These are phyloP conservation scores for Abrus pulchellus DNA, from an alignment of 306 rosid genomes.

Conservation along the genomic window DNA sequence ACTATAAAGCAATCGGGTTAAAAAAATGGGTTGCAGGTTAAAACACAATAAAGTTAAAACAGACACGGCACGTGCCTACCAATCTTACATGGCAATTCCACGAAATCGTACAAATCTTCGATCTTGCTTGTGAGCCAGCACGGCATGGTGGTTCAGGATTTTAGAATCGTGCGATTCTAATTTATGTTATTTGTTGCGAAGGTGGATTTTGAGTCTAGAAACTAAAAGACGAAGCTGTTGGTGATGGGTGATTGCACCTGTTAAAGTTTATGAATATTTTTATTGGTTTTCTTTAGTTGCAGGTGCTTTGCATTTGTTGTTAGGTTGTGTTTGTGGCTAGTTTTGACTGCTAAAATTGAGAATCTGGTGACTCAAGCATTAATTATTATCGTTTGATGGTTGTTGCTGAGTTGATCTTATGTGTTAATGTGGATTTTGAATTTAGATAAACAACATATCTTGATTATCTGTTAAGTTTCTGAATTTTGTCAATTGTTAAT, in stretches of 20 bases:
- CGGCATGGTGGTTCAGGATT: too few species aligned
- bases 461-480: not conserved
- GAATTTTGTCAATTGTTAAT: slow-evolving; percentile 7
- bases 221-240: slow-evolving; percentile 26
- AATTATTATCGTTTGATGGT: not conserved
- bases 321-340: not conserved
- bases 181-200: not conserved
- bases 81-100: too few species aligned
- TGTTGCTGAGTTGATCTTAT: slow-evolving; percentile 24
- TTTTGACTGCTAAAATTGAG: not conserved
- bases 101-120: too few species aligned
- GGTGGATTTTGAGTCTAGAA: not conserved
- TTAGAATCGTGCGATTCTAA: not conserved
- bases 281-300: not conserved
- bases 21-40: too few species aligned
- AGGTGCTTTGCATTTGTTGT: not conserved
- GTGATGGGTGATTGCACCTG: too few species aligned
- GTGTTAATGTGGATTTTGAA: not conserved
- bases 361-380: slow-evolving; percentile 8
- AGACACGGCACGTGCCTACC: too few species aligned
- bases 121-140: too few species aligned
- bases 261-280: not conserved
- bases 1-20: too few species aligned
- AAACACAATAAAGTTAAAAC: too few species aligned
- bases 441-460: not conserved